Evolutionary conservation across 2,329 filamentous ascomycete species (phyloP).

Genomic region (Cladorrhinum sp.): DNA sequence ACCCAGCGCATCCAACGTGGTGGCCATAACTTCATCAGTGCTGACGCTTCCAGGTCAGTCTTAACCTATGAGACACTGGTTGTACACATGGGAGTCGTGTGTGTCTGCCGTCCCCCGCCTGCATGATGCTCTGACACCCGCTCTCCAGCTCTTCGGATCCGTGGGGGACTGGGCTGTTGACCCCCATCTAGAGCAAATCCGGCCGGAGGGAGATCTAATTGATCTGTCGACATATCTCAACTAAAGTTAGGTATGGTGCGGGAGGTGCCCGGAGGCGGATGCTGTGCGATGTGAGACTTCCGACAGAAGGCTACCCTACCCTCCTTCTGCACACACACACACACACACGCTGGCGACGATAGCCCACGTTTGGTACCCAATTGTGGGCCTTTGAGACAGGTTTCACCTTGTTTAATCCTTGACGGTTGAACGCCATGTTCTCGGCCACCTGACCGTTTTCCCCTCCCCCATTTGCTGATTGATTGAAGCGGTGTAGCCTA

Average conservation of each 20-base stretch:
- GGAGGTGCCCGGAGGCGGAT: slow-evolving; percentile 4
- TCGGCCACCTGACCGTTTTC: slow-evolving; percentile 3
- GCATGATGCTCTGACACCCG: background rate
- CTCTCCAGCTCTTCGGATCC: background rate
- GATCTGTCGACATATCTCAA: background rate
- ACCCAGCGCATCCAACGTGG: too few species aligned
- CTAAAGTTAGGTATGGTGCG: background rate
- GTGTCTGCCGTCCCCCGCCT: background rate
- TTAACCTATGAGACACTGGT: background rate
- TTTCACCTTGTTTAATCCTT: slow-evolving; percentile 6
- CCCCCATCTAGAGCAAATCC: background rate
- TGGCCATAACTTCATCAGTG: too few species aligned
- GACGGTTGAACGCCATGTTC: background rate
- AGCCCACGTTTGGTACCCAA: background rate
- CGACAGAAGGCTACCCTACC: background rate
- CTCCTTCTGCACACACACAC: background rate
- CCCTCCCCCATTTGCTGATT: background rate
- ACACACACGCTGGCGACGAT: background rate
- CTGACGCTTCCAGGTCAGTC: background rate
- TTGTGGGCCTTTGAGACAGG: slow-evolving; percentile 4
- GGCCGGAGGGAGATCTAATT: background rate
- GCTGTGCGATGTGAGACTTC: slow-evolving; percentile 4
- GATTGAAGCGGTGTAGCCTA: slow-evolving; percentile 5
- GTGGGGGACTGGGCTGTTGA: background rate
- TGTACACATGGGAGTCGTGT: background rate